phyloP scores from a whole-genome alignment of 2,329 filamentous ascomycete genomes.

The Neospermospora avenae region DNA sequence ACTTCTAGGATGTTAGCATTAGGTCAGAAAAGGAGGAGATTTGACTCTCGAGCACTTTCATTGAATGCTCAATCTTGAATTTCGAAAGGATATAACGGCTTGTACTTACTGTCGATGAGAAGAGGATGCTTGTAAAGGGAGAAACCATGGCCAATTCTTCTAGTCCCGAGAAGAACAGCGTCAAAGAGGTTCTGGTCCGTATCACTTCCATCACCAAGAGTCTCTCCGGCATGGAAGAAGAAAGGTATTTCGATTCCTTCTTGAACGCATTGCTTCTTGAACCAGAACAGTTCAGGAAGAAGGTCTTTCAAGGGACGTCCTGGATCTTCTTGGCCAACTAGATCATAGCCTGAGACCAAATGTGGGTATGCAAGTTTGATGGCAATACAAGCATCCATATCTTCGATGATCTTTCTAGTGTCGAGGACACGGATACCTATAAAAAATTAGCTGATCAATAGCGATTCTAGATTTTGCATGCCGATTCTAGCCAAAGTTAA shows the following conservation, averaged over 20 bases:
- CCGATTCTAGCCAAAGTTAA: not conserved
- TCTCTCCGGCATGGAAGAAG: constrained; percentile 90
- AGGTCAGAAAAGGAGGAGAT: not conserved
- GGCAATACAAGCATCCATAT: constrained; percentile 84
- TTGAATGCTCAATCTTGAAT: not conserved
- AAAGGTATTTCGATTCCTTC: constrained; percentile 83
- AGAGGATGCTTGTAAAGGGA: constrained; percentile 89
- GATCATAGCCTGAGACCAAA: constrained; percentile 80
- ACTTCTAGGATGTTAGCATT: constrained; percentile 36
- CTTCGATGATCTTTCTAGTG: constrained; percentile 65
- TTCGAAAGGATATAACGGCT: not conserved
- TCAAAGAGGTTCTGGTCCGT: constrained; percentile 85
- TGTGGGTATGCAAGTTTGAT: constrained; percentile 77
- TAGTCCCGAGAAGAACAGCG: constrained; percentile 78
- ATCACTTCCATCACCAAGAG: constrained; percentile 71
- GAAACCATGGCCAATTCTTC: constrained; percentile 87
- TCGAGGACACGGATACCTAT: constrained; percentile 54
- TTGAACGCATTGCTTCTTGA: constrained; percentile 77
- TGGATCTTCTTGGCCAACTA: constrained; percentile 83
- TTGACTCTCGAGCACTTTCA: not conserved
- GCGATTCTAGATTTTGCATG: not conserved
- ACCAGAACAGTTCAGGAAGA: constrained; percentile 87
- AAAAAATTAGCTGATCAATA: not conserved
- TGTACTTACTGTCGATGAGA: constrained; percentile 60
- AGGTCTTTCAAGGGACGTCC: constrained; percentile 74